Conservation (phyloP, 2,329 filamentous ascomycete species). For the Neofusicoccum kwambonambiense region DNA sequence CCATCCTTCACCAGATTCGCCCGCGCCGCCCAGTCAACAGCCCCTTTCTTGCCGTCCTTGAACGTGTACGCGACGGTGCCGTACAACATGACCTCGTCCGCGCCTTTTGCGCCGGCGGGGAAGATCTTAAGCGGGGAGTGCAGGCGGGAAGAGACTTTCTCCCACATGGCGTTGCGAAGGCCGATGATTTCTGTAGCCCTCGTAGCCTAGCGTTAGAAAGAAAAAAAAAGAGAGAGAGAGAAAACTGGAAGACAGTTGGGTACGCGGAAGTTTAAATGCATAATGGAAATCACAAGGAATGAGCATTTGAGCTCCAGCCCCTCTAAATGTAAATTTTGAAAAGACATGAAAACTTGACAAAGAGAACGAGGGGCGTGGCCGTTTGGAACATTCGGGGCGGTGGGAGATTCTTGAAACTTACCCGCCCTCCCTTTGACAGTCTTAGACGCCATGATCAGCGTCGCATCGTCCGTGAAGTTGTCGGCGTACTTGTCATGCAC, state of each 20-base stretch:
- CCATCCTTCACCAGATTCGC: constrained; percentile 53
- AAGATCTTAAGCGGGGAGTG: constrained; percentile 52
- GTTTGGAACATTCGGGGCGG: too few species aligned
- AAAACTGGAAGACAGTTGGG: neutral
- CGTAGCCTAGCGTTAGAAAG: neutral
- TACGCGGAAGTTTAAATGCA: too few species aligned
- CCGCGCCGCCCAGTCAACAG: constrained; percentile 55
- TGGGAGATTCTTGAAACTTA: constrained; percentile 24
- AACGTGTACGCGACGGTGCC: constrained; percentile 54
- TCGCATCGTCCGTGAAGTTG: constrained; percentile 50
- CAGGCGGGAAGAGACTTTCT: constrained; percentile 47
- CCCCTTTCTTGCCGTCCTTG: constrained; percentile 49
- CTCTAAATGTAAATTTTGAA: too few species aligned
- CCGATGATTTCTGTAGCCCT: constrained; percentile 47
- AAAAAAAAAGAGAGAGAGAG: neutral
- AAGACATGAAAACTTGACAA: too few species aligned
- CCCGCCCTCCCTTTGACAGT: constrained; percentile 46
- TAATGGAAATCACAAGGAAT: too few species aligned
- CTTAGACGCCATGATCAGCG: constrained; percentile 54
- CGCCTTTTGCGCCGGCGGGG: constrained; percentile 44
- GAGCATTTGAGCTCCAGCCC: too few species aligned
- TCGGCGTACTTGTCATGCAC: constrained; percentile 51
- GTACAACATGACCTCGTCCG: constrained; percentile 54
- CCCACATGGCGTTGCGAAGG: constrained; percentile 55
- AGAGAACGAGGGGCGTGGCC: too few species aligned